Base-by-base conservation (phyloP, 2,329 filamentous ascomycete species). In the Pseudogymnoascus sp. region DNA sequence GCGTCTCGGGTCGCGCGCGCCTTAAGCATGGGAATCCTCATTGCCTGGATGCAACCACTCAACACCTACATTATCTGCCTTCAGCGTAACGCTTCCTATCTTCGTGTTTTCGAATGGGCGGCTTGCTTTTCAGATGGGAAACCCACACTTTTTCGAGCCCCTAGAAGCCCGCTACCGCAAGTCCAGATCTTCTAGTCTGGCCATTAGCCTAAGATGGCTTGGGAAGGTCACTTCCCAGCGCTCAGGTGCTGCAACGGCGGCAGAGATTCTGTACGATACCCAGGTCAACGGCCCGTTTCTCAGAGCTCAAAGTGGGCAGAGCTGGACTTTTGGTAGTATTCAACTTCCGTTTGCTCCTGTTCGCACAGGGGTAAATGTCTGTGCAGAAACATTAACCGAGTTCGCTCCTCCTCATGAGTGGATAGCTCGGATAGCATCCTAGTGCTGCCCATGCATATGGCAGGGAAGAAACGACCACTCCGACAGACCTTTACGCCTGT, bases 181-280 rank as follows among this genome's bases (percentile, higher is more conserved):
- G 50, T 34, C 50, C 50, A 56, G 50, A 56, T 56, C 50, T 56
- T 56, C 50, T 56, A 56, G 50, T 56, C 11, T 53, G 46, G 4
- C 28, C 28, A 18, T 56, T 56, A 34, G 50, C n/a, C 50, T 56
- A 56, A n/a, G 50, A 56, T 56, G 11, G 28, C 50, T 56, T 56
- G 50, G 50, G 50, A 56, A 56, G 50, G 50, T 56, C 50, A 34
- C 8, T 56, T 34, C n/a, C 28, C 28, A 56, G 28, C 25, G 16
- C 10, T 56, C 4, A 56, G 28, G n/a, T 34, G 44, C 21, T 28
- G 25, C n/a, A 56, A 34, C 25, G 50, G 50, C 50, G 28, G 28
- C 28, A 56, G 50, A 56, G 50, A 56, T 56, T 56, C 50, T 56
- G 50, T 56, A 31, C 50, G 50, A 56, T 56, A 34, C n/a, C 50